Evolutionary conservation across 1,139 yeast species (phyloP), one percentile per base, ranked within the genome.

Genomic region (Arxiozyma bovina): DNA sequence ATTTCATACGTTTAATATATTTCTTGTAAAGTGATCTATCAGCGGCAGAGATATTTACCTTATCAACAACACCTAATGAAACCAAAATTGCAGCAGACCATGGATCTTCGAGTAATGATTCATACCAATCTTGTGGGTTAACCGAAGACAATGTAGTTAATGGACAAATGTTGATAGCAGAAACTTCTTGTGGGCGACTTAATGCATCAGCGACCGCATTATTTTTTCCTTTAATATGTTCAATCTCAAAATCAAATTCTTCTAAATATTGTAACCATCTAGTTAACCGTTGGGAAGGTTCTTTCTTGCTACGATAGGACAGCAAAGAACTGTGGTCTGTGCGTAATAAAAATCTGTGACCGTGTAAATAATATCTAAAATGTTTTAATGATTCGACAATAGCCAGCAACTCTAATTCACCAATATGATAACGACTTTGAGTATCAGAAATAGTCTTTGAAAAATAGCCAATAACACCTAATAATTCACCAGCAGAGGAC

Each of bases 201-300:
- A 58, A 18, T 9, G 60, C 53, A 49, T 58, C 61, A 4, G 61
- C 59, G 11, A 59, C 58, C 6, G 50, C 41, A 45, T 57, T 58
- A 23, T 50, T 44, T 6, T 54, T 44, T 3, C 57, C 58, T 20
- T 45, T 17, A 1, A 57, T 21, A 42, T 59, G 57, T 41, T 53
- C 50, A 4, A 54, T 42, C 9, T 45, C 47, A 38, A 55, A 57
- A 22, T 59, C 59, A 43, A 50, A 60, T 40, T 55, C 61, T 15
- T 49, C 50, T 18, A 59, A 48, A 15, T 23, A 38, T 42, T 58
- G 57, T 38, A 58, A 22, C 61, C 62, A 59, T 4, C 58, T 40
- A 22, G 50, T 42, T n/a, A 57, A 11, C n/a, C 60, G 34, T 21
- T 45, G 40, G 9, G 48, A 23, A 17, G 61, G 60, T 54, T 59